Conservation (phyloP, 2,329 filamentous ascomycete genomes). For the Knufia fluminis region DNA sequence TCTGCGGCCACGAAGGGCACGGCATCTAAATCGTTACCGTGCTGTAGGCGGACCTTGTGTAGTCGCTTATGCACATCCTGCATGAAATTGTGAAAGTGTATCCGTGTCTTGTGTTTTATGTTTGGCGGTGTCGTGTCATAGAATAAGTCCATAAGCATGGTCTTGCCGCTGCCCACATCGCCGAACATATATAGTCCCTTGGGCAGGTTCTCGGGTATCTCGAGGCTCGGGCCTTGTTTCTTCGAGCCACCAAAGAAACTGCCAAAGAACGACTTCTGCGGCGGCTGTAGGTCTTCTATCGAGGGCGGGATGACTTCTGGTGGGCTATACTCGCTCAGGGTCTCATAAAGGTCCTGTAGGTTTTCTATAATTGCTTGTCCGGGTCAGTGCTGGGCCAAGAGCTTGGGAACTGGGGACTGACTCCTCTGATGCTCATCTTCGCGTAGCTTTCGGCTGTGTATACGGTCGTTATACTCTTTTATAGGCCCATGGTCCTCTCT, state of each 20-base stretch:
- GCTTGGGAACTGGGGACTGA: slow-evolving; percentile 29
- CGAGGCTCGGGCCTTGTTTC: slow-evolving; percentile 36
- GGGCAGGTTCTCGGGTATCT: slow-evolving; percentile 65
- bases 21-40: slow-evolving; percentile 82
- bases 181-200: slow-evolving; percentile 91
- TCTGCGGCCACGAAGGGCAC: slow-evolving; percentile 91
- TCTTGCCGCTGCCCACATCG: slow-evolving; percentile 95
- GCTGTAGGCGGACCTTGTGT: slow-evolving; percentile 78
- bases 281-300: slow-evolving; percentile 56
- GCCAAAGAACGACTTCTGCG: slow-evolving; percentile 45
- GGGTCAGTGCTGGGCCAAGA: slow-evolving; percentile 12
- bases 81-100: slow-evolving; percentile 99
- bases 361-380: slow-evolving; percentile 70
- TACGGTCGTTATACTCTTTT: slow-evolving; percentile 77
- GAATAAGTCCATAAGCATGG: slow-evolving; percentile 98
- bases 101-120: slow-evolving; percentile 75
- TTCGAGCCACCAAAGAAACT: slow-evolving; percentile 39
- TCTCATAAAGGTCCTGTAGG: slow-evolving; percentile 80
- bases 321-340: slow-evolving; percentile 63
- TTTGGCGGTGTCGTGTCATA: slow-evolving; percentile 80
- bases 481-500: slow-evolving; percentile 53
- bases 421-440: slow-evolving; percentile 89
- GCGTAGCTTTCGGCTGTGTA: slow-evolving; percentile 61
- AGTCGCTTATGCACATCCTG: slow-evolving; percentile 88
- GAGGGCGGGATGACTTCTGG: slow-evolving; percentile 68